phyloP scores from a whole-genome alignment of 1,284 basidiomycete species.

The Leccinum griseonigrum region DNA sequence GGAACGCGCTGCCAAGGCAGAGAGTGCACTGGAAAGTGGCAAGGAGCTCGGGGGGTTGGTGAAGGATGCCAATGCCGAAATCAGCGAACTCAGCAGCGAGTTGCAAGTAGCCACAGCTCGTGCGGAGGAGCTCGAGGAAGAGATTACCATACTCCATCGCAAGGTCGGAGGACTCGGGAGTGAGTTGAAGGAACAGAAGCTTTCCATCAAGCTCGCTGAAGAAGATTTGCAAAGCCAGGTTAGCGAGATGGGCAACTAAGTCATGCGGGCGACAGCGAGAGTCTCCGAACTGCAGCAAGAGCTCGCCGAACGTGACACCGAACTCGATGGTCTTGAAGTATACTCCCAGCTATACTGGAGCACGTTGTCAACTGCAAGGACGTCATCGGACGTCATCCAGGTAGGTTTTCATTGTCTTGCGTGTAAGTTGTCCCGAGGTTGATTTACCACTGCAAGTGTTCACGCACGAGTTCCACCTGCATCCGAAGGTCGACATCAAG shows the following conservation, averaged over 20 bases:
- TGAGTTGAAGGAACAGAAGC: constrained; percentile 50
- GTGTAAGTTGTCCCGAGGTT: no score
- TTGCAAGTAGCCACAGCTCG: constrained; percentile 55
- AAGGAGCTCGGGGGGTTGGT: constrained; percentile 65
- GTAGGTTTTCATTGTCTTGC: no score
- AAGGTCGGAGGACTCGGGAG: constrained; percentile 52
- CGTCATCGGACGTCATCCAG: no score
- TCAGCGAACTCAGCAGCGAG: constrained; percentile 51
- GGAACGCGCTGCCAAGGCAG: constrained; percentile 61
- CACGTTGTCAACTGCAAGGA: no score
- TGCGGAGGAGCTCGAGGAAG: constrained; percentile 33
- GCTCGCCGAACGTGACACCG: constrained; percentile 23
- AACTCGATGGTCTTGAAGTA: constrained; percentile 21
- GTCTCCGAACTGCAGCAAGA: constrained; percentile 37
- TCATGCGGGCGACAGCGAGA: constrained; percentile 29
- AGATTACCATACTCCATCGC: constrained; percentile 40
- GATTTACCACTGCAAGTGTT: no score
- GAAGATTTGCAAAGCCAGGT: constrained; percentile 33
- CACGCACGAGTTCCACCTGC: no score
- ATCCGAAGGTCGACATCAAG: no score
- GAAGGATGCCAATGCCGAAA: constrained; percentile 59
- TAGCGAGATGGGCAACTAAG: constrained; percentile 30
- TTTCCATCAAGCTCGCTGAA: constrained; percentile 34
- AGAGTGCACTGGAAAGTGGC: constrained; percentile 54
- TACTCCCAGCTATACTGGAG: no score